Conservation (phyloP, 768 basidiomycete genomes). For the Leccinum variicolor region DNA sequence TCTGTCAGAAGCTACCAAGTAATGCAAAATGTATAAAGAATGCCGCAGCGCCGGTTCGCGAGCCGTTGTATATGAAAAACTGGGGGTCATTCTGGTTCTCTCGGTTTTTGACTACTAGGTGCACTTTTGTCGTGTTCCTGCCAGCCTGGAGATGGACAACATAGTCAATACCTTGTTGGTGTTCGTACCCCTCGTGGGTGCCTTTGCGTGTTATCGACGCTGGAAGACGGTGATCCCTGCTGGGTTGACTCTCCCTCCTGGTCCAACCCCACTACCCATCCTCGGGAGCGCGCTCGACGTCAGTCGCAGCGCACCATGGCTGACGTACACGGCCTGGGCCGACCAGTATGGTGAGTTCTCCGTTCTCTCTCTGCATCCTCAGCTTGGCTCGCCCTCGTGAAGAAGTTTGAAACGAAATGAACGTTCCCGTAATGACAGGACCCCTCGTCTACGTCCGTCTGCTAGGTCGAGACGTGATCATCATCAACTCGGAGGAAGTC, state of each 20-base stretch:
- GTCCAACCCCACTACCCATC: constrained; percentile 9
- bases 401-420: not conserved
- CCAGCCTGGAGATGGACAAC: not conserved
- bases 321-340: constrained; percentile 16
- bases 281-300: constrained; percentile 12
- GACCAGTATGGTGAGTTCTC: constrained; percentile 7
- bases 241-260: constrained; percentile 7
- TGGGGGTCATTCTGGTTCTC: too few relatives aligned
- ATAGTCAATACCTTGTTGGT: not conserved
- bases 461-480: constrained; percentile 3
- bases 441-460: constrained; percentile 1
- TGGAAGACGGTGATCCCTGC: not conserved
- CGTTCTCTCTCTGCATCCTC: too few relatives aligned
- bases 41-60: too few relatives aligned
- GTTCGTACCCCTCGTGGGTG: not conserved
- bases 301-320: constrained; percentile 2
- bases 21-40: too few relatives aligned
- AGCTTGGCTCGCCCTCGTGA: not conserved
- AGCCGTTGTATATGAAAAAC: too few relatives aligned
- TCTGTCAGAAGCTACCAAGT: too few relatives aligned
- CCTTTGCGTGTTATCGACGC: not conserved
- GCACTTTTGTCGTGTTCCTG: not conserved
- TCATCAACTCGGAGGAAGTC: constrained; percentile 12
- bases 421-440: not conserved
- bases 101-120: too few relatives aligned